phyloP scores from a whole-genome alignment of 176 grass and related monocot species.

The Rhynchospora tenuis region DNA sequence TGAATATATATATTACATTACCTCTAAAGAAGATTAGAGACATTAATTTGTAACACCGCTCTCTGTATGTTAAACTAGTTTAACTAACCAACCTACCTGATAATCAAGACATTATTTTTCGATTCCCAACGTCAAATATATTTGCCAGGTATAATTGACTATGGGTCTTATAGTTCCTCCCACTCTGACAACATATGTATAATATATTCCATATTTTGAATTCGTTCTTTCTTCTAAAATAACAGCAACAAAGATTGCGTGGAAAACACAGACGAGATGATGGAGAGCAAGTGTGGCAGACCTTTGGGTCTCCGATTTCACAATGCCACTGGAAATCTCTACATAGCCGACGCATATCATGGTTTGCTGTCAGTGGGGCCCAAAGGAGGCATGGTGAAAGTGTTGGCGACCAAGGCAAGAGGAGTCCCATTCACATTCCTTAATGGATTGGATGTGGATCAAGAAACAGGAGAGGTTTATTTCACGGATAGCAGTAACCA shows the following conservation, averaged over 20 bases:
- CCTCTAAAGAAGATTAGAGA: neutral
- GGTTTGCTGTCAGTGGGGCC: constrained; percentile 59
- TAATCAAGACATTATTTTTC: neutral
- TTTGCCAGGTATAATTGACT: neutral
- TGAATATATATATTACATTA: neutral
- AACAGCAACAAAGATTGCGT: constrained; percentile 37
- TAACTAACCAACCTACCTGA: neutral
- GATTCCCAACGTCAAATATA: neutral
- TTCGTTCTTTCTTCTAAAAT: neutral
- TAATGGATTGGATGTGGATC: constrained; percentile 85
- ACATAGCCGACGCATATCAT: constrained; percentile 84
- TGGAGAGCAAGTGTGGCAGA: constrained; percentile 77
- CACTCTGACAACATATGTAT: no score
- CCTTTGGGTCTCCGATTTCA: constrained; percentile 82
- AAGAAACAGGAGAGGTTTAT: constrained; percentile 69
- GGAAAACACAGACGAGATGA: neutral
- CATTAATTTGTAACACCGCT: neutral
- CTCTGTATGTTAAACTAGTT: neutral
- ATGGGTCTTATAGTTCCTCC: neutral
- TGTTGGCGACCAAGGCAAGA: constrained; percentile 43
- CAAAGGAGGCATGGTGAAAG: constrained; percentile 40
- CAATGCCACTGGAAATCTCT: constrained; percentile 48
- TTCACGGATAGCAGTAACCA: constrained; percentile 82
- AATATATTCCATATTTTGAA: neutral
- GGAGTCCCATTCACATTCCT: constrained; percentile 64